Evolutionary conservation across 2,329 filamentous ascomycete species (phyloP).

Genomic region (Colletotrichum chrysophilum): DNA sequence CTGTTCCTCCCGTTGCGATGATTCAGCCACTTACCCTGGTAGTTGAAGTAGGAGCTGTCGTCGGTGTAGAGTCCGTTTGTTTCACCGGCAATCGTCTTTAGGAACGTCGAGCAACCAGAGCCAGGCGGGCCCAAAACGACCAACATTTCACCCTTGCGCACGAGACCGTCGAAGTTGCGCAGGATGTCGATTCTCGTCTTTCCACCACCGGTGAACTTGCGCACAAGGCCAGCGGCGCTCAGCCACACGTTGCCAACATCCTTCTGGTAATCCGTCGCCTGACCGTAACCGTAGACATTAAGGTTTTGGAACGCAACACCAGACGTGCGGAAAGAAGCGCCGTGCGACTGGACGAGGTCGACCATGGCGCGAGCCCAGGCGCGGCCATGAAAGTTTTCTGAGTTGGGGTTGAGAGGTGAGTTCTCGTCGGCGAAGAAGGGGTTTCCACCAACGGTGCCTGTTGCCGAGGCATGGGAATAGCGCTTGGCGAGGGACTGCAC

Average conservation of each 20-base stretch:
- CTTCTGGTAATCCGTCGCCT: conserved; percentile 73
- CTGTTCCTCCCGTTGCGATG: neutral
- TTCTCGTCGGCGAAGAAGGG: conserved; percentile 57
- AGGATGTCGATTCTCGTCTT: conserved; percentile 71
- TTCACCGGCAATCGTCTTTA: conserved; percentile 85
- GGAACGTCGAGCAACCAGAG: conserved; percentile 81
- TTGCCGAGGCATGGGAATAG: conserved; percentile 54
- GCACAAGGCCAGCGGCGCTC: conserved; percentile 46
- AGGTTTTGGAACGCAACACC: conserved; percentile 72
- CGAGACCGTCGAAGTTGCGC: conserved; percentile 69
- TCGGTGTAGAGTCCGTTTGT: conserved; percentile 81
- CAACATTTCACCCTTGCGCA: conserved; percentile 76
- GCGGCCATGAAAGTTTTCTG: conserved; percentile 56
- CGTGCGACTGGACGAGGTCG: conserved; percentile 55
- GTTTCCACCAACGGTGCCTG: conserved; percentile 43
- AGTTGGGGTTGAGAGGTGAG: conserved; percentile 59
- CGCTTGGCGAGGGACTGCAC: conserved; percentile 59
- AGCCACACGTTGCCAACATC: conserved; percentile 68
- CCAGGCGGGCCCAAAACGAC: conserved; percentile 76
- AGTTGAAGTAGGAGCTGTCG: conserved; percentile 76
- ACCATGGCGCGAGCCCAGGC: conserved; percentile 68
- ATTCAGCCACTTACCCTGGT: conserved; percentile 63
- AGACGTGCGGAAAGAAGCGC: conserved; percentile 61
- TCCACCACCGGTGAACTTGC: conserved; percentile 57
- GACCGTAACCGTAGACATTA: conserved; percentile 71